Percentiles rank a stretch among this genome's conserved stretches.
These are phyloP conservation scores for Debaryomycetaceae sp. DNA, from an alignment of 1,139 yeast species.

Conservation along the genomic window DNA sequence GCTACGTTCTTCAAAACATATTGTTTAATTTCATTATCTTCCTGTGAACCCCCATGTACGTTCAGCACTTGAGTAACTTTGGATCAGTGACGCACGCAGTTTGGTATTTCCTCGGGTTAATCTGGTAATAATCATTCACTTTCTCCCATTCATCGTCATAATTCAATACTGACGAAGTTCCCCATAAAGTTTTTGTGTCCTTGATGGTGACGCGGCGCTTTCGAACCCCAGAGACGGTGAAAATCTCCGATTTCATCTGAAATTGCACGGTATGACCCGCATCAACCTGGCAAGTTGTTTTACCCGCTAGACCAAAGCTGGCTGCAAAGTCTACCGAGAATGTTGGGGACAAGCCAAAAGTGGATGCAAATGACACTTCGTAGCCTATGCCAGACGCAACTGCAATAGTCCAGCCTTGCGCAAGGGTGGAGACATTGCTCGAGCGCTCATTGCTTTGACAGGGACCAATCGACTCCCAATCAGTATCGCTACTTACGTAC, in stretches of 20 bases:
- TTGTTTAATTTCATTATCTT: background rate
- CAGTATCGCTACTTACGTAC: constrained; percentile 7
- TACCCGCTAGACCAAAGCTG: constrained; percentile 16
- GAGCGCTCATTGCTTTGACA: constrained; percentile 11
- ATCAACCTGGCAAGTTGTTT: constrained; percentile 18
- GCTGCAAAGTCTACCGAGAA: constrained; percentile 11
- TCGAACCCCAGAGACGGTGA: constrained; percentile 14
- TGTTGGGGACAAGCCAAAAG: constrained; percentile 15
- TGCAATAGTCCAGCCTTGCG: constrained; percentile 21
- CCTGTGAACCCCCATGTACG: background rate
- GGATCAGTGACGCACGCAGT: constrained; percentile 25
- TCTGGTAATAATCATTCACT: constrained; percentile 11
- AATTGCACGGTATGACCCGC: constrained; percentile 21
- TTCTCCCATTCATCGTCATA: constrained; percentile 17
- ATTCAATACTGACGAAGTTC: constrained; percentile 1
- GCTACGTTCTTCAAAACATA: background rate
- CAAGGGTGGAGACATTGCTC: constrained; percentile 13
- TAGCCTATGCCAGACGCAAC: constrained; percentile 14
- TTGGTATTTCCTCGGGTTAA: constrained; percentile 15
- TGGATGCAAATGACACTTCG: constrained; percentile 13
- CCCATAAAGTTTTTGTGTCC: constrained; percentile 1
- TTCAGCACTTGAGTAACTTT: background rate
- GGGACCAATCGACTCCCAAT: constrained; percentile 12
- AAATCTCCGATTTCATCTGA: constrained; percentile 15
- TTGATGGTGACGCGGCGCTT: constrained; percentile 14